These are phyloP conservation scores for Xylaria multiplex DNA, from an alignment of 2,329 filamentous ascomycete genomes.

Conservation along the genomic window DNA sequence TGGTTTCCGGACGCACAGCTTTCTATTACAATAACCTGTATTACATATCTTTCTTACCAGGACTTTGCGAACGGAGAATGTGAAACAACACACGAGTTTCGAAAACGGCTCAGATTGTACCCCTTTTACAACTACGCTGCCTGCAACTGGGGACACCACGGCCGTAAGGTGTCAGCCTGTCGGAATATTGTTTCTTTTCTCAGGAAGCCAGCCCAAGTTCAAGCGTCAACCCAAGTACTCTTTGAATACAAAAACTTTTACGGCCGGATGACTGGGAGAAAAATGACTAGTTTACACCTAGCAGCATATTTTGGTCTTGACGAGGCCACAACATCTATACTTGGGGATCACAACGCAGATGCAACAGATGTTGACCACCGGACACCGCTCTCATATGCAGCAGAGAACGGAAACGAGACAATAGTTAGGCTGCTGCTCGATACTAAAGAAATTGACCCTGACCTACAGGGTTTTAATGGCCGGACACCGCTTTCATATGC, in stretches of 20 bases:
- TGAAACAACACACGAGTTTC: not conserved
- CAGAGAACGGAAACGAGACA: not conserved
- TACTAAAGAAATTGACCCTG: too few relatives aligned
- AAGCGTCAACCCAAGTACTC: constrained; percentile 16
- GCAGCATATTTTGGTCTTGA: constrained; percentile 15
- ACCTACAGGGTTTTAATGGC: too few relatives aligned
- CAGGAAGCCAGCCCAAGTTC: constrained; percentile 12
- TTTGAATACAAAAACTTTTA: too few relatives aligned
- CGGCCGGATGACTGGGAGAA: too few relatives aligned
- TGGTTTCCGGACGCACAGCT: constrained; percentile 49
- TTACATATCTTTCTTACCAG: constrained; percentile 21
- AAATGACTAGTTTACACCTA: constrained; percentile 23
- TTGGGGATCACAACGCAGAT: not conserved
- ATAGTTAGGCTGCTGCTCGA: too few relatives aligned
- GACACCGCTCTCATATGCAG: constrained; percentile 5
- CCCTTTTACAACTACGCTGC: constrained; percentile 26
- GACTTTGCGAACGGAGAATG: constrained; percentile 12
- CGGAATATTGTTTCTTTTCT: constrained; percentile 15
- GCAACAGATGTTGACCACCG: not conserved
- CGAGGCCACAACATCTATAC: not conserved
- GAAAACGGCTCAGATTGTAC: constrained; percentile 4
- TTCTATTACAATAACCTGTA: constrained; percentile 18
- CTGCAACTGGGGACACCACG: constrained; percentile 24
- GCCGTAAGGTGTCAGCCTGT: not conserved
- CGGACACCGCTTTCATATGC: too few relatives aligned